Evolutionary conservation across 1,284 basidiomycete species (phyloP).

Genomic region (Austroboletus novae-zelandiae): DNA sequence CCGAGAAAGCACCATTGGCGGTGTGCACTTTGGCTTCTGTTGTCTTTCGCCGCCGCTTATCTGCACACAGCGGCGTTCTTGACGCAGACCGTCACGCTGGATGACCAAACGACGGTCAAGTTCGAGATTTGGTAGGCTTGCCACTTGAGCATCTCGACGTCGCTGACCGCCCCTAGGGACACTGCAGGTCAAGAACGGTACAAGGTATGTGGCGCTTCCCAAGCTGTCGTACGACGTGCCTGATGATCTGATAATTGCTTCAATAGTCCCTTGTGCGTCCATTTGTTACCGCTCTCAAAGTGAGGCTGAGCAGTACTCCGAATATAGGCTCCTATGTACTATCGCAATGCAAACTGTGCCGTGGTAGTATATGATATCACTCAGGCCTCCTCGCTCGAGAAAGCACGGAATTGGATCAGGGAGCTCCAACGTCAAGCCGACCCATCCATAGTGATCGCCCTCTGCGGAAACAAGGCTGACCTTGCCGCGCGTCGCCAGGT

Average conservation of each 20-base stretch:
- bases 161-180: slow-evolving; percentile 53
- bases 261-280: slow-evolving; percentile 58
- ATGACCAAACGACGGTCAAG: slow-evolving; percentile 90
- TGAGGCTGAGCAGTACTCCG: slow-evolving; percentile 3
- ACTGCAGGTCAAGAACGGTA: slow-evolving; percentile 93
- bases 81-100: slow-evolving; percentile 91
- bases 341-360: slow-evolving; percentile 85
- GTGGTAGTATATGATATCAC: slow-evolving; percentile 90
- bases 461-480: slow-evolving; percentile 96
- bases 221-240: not conserved
- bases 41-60: slow-evolving; percentile 11
- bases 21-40: slow-evolving; percentile 38
- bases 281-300: slow-evolving; percentile 8
- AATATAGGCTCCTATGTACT: slow-evolving; percentile 86
- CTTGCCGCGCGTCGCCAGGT: slow-evolving; percentile 81
- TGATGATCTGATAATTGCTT: slow-evolving; percentile 3
- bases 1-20: slow-evolving; percentile 87
- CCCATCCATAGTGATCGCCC: slow-evolving; percentile 92
- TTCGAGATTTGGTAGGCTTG: slow-evolving; percentile 90
- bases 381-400: slow-evolving; percentile 85
- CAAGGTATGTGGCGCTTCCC: slow-evolving; percentile 53
- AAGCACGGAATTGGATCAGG: slow-evolving; percentile 95
- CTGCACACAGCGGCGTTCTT: slow-evolving; percentile 80
- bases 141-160: not conserved
- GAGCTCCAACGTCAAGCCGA: slow-evolving; percentile 97